A percentile compares a stretch with the other conserved stretches of the same genome.
These are phyloP conservation scores for Lepidium aucheri DNA, from an alignment of 345 rosid species.

Conservation along the genomic window DNA sequence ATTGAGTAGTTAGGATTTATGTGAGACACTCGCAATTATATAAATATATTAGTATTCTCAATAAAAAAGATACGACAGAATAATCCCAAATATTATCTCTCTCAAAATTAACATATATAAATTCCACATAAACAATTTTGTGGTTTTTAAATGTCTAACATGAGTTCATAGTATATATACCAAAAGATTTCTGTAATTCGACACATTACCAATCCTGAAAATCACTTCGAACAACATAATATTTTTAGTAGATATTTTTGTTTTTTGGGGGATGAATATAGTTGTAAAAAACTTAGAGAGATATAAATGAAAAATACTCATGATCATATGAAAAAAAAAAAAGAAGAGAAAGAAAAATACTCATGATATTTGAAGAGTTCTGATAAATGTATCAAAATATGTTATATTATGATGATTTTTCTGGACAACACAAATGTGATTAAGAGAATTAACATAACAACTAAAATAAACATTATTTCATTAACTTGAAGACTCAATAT, in stretches of 20 bases:
- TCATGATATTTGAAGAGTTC: neutral
- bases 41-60: no score
- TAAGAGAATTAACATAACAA: neutral
- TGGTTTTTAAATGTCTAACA: no score
- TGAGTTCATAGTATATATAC: no score
- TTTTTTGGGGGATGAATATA: no score
- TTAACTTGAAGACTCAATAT: neutral
- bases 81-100: no score
- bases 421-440: neutral
- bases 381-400: neutral
- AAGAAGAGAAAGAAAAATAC: no score
- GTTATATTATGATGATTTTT: neutral
- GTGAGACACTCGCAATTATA: no score
- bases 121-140: neutral
- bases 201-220: no score
- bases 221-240: neutral
- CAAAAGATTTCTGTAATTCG: no score
- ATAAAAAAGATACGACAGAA: no score
- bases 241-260: neutral
- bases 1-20: no score
- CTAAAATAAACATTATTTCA: neutral
- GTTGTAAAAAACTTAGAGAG: neutral
- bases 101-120: neutral
- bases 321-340: no score
- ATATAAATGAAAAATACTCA: neutral